These are phyloP conservation scores for Silene uniflora DNA, from an alignment of 148 eudicot species.

Conservation along the genomic window DNA sequence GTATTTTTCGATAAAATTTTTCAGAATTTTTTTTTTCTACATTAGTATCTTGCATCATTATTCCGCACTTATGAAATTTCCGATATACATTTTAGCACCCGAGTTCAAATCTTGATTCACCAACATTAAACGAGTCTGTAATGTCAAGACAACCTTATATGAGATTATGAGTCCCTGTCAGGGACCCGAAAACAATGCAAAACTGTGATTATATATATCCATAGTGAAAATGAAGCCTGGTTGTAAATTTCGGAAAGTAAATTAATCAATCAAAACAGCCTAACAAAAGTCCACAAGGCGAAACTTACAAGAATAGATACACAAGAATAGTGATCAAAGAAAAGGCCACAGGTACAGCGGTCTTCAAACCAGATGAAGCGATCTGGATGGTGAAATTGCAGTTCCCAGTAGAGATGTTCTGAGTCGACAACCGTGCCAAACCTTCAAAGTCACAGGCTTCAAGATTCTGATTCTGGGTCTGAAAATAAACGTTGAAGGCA, in stretches of 20 bases:
- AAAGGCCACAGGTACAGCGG: constrained; percentile 16
- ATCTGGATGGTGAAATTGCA: constrained; percentile 82
- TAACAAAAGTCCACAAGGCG: constrained; percentile 8
- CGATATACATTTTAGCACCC: too few relatives aligned
- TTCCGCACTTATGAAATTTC: too few relatives aligned
- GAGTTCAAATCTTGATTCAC: too few relatives aligned
- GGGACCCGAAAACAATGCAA: not conserved
- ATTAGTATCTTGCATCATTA: too few relatives aligned
- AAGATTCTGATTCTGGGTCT: constrained; percentile 51
- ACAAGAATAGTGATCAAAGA: constrained; percentile 17
- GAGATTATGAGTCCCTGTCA: too few relatives aligned
- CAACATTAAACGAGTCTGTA: too few relatives aligned
- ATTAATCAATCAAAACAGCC: constrained; percentile 18
- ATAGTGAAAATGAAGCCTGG: not conserved
- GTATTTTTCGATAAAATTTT: too few relatives aligned
- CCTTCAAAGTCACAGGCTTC: constrained; percentile 65
- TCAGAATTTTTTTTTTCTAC: too few relatives aligned
- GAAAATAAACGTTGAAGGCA: constrained; percentile 77
- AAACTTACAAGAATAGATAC: constrained; percentile 19
- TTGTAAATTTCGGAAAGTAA: not conserved
- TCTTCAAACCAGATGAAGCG: constrained; percentile 26
- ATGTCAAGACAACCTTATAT: too few relatives aligned
- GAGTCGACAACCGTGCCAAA: constrained; percentile 47
- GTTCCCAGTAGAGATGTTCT: constrained; percentile 56
- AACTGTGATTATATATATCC: not conserved